These are phyloP conservation scores for Aspergillus bertholletiae DNA, from an alignment of 495 filamentous ascomycete species.

Conservation along the genomic window DNA sequence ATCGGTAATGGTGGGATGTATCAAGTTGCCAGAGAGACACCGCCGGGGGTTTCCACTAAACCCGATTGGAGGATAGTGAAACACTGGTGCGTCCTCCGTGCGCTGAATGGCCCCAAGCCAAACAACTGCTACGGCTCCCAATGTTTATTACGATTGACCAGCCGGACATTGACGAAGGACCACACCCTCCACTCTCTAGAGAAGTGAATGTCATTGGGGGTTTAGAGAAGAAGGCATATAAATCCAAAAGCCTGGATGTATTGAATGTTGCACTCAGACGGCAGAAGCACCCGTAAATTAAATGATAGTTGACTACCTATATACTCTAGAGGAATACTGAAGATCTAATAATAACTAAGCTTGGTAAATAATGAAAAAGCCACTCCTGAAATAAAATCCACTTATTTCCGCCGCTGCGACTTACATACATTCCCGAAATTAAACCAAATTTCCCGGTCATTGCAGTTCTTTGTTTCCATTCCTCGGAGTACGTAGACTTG, in stretches of 20 bases:
- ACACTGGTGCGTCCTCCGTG: constrained; percentile 38
- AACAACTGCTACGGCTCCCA: background rate
- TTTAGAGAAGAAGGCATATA: background rate
- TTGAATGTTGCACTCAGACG: background rate
- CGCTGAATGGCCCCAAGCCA: constrained; percentile 20
- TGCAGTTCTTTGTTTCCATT: background rate
- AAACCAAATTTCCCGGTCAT: background rate
- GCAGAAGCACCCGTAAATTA: background rate
- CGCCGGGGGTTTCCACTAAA: background rate
- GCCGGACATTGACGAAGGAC: background rate
- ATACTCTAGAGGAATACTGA: too few species aligned
- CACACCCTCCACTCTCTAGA: too few species aligned
- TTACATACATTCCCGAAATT: background rate
- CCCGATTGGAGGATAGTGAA: constrained; percentile 24
- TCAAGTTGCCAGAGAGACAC: constrained; percentile 36
- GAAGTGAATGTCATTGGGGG: background rate
- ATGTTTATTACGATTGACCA: background rate
- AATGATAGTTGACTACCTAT: too few species aligned
- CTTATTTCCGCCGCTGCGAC: background rate
- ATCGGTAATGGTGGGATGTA: background rate
- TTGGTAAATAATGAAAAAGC: constrained; percentile 1
- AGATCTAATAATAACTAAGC: background rate
- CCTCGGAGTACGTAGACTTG: background rate
- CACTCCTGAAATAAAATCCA: background rate
- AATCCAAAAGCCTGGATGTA: background rate